Evolutionary conservation across 139 green algal genomes (phyloP), one percentile per base, ranked within the genome.

Genomic region (Chlorella sp.): DNA sequence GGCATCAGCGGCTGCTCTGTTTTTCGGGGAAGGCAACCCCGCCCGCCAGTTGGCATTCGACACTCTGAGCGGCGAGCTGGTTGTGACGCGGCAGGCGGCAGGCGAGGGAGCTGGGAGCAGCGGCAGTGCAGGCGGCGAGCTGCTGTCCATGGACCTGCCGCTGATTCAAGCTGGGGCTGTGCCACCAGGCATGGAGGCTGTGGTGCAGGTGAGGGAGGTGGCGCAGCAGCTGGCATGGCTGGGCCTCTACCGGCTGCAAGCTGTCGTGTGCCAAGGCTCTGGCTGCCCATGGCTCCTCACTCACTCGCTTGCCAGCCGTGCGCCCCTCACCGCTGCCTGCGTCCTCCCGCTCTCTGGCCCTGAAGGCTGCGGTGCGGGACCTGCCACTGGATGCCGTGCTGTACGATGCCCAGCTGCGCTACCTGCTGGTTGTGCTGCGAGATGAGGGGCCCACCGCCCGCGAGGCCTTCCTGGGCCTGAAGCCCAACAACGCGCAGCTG

Each of bases 401-500:
- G 17, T 87, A 81, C 32, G 73, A 73, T 7, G 20, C 47, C 16
- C 1, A 26, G 23, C 74, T 89, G 38, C 34, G 55, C 34, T 91
- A 90, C 79, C 67, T 91, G 17, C 51, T 86, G 18, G 34, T 90
- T 12, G 72, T 86, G 25, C 73, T 90, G 11, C 47, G 57, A 3
- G 72, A 75, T 20, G 28, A 60, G 17, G 81, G 68, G 9, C n/a
- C 44, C 0, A 32, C 57, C 62, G 82, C 68, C 15, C 67, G 78
- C 0, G 69, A 81, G 18, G 62, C 69, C 38, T 87, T 96, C 20
- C 85, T 91, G 70, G 44, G 32, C 3, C 62, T 96, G 16, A 5
- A 51, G 25, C 91, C 90, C 11, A 78, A 94, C 69, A 68, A 74
- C 20, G 44, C 21, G 30, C 32, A n/a, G 41, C 60, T 92, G 60